These are phyloP conservation scores for Tetradesmus obliquus DNA, from an alignment of 139 green algal genomes.

Conservation along the genomic window DNA sequence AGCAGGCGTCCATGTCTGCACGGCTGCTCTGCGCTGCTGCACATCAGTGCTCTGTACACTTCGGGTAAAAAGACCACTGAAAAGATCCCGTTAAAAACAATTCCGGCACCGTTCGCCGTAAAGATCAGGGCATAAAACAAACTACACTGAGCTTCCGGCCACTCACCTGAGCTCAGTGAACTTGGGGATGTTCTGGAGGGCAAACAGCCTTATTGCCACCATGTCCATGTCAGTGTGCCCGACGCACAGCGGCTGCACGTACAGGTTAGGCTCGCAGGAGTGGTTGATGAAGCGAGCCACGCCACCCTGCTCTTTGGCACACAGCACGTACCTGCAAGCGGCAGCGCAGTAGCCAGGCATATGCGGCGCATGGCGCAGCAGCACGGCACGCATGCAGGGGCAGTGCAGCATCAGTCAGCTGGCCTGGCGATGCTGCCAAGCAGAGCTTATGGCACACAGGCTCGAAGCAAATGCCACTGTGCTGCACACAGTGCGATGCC, in stretches of 20 bases:
- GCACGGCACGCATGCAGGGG: too few relatives aligned
- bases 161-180: conserved; percentile 85
- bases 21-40: too few relatives aligned
- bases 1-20: too few relatives aligned
- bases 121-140: too few relatives aligned
- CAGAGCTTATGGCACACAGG: too few relatives aligned
- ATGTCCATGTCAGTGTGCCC: conserved; percentile 64
- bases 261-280: conserved; percentile 93
- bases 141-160: not conserved
- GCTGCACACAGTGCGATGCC: too few relatives aligned
- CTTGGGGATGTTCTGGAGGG: conserved; percentile 54
- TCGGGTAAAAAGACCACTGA: not conserved
- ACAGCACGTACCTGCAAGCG: conserved; percentile 39
- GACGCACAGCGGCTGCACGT: conserved; percentile 89
- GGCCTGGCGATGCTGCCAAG: too few relatives aligned
- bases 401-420: too few relatives aligned
- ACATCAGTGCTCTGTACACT: not conserved
- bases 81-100: not conserved
- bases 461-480: too few relatives aligned
- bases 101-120: not conserved
- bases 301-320: conserved; percentile 73
- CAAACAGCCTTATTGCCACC: conserved; percentile 89
- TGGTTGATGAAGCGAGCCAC: conserved; percentile 97
- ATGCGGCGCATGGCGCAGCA: too few relatives aligned
- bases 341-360: not conserved